Conservation (phyloP, 2,329 filamentous ascomycete species). For the Curvularia verruculosa region DNA sequence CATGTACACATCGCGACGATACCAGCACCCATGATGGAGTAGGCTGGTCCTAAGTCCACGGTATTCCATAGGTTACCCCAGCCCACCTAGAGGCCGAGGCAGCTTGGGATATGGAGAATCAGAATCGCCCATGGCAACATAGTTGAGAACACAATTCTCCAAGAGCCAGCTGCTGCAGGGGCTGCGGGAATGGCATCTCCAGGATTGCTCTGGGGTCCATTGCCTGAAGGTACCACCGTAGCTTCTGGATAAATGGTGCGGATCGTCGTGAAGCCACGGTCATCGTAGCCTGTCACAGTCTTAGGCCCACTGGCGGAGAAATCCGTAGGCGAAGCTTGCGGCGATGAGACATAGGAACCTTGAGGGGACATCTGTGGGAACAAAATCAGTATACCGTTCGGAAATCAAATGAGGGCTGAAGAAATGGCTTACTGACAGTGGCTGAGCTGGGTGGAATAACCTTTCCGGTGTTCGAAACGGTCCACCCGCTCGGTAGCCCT, state of each 20-base stretch:
- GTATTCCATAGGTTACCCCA: slow-evolving; percentile 5
- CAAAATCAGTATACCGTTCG: slow-evolving; percentile 22
- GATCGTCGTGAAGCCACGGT: slow-evolving; percentile 58
- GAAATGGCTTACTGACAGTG: slow-evolving; percentile 65
- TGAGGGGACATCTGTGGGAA: slow-evolving; percentile 56
- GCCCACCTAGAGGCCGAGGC: slow-evolving; percentile 8
- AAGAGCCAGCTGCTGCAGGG: slow-evolving; percentile 7
- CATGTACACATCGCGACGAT: slow-evolving; percentile 11
- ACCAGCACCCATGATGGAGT: slow-evolving; percentile 6
- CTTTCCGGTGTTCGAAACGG: slow-evolving; percentile 78
- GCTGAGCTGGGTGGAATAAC: slow-evolving; percentile 74
- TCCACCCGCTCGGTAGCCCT: slow-evolving; percentile 79
- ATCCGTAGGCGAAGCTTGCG: slow-evolving; percentile 47
- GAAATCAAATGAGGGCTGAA: slow-evolving; percentile 11
- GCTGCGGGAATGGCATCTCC: slow-evolving; percentile 13
- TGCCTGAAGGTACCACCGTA: slow-evolving; percentile 12
- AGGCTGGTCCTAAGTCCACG: slow-evolving; percentile 10
- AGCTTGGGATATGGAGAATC: slow-evolving; percentile 10
- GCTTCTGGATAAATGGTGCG: slow-evolving; percentile 40
- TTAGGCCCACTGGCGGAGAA: slow-evolving; percentile 38
- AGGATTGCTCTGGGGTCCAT: slow-evolving; percentile 18
- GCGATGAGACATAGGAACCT: slow-evolving; percentile 60
- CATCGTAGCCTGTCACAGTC: slow-evolving; percentile 54
- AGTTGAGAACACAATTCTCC: slow-evolving; percentile 4
- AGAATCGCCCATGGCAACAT: slow-evolving; percentile 13